These are phyloP conservation scores for Lunularia cruciata DNA, from an alignment of 225 moss, liverwort and hornwort genomes.

Conservation along the genomic window DNA sequence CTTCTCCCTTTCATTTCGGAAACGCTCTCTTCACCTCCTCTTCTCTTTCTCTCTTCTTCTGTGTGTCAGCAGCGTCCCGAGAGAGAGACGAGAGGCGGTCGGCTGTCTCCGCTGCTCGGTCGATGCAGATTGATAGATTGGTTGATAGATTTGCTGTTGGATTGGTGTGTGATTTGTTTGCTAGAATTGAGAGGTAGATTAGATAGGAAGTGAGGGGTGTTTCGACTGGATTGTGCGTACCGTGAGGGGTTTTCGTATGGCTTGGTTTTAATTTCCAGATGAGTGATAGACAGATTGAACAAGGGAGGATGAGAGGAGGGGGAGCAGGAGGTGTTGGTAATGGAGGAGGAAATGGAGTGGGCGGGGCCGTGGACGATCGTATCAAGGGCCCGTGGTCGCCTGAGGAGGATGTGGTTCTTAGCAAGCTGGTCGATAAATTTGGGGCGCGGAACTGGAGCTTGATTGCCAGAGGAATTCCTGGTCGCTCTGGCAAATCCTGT, in stretches of 20 bases:
- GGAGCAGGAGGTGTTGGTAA: constrained; percentile 17
- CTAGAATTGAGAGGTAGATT: no score
- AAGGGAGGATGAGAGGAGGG: not conserved
- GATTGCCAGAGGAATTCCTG: constrained; percentile 77
- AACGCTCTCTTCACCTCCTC: not conserved
- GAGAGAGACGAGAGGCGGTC: not conserved
- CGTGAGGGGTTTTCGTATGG: not conserved
- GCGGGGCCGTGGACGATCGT: constrained; percentile 54
- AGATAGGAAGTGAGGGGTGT: not conserved
- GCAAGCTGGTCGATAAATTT: constrained; percentile 73
- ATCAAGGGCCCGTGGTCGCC: constrained; percentile 91
- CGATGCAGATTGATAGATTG: not conserved
- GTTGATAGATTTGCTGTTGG: no score
- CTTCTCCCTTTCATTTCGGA: constrained; percentile 10
- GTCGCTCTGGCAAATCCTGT: constrained; percentile 82
- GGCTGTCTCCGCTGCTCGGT: not conserved
- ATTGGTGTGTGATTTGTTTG: not conserved
- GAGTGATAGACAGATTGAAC: not conserved
- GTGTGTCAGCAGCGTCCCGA: not conserved
- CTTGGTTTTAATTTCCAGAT: not conserved
- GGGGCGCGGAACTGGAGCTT: constrained; percentile 89
- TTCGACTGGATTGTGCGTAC: not conserved
- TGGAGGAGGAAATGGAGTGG: constrained; percentile 35
- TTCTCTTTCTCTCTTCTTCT: not conserved
- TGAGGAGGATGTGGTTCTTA: constrained; percentile 78